Evolutionary conservation across 768 basidiomycete genomes (phyloP).

Genomic region (button mushroom (Agaricus bisporus)): DNA sequence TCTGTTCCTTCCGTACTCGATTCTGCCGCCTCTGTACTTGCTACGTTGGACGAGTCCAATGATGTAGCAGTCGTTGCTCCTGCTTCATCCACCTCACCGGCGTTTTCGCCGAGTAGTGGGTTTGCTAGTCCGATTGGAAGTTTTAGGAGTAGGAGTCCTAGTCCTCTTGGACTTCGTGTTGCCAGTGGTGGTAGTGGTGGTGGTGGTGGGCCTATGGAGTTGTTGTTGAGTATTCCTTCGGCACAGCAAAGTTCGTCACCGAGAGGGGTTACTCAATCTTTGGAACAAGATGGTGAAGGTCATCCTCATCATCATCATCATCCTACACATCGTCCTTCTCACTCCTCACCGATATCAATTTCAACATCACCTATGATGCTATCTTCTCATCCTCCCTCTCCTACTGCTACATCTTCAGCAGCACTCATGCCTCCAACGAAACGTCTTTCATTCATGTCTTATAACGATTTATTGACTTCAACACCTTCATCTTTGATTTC

Average conservation of each 20-base stretch:
- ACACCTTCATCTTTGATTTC: slow-evolving; percentile 69
- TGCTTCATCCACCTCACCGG: slow-evolving; percentile 14
- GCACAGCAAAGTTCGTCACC: no score
- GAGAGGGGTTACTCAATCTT: no score
- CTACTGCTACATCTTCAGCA: slow-evolving; percentile 32
- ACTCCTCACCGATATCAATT: slow-evolving; percentile 13
- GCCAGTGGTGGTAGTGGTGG: slow-evolving; percentile 1
- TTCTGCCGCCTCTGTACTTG: slow-evolving; percentile 70
- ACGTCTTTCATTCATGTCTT: slow-evolving; percentile 85
- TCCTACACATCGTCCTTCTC: slow-evolving; percentile 2
- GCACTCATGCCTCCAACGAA: slow-evolving; percentile 36
- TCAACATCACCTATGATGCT: slow-evolving; percentile 16
- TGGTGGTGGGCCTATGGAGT: slow-evolving; percentile 25
- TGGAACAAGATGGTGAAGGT: background rate
- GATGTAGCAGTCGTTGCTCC: slow-evolving; percentile 64
- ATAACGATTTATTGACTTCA: slow-evolving; percentile 76
- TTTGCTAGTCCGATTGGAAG: slow-evolving; percentile 68
- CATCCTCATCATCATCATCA: background rate
- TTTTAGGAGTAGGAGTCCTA: slow-evolving; percentile 61
- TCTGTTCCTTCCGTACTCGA: slow-evolving; percentile 84
- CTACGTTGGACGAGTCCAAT: slow-evolving; percentile 28
- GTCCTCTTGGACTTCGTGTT: slow-evolving; percentile 36
- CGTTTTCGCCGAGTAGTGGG: slow-evolving; percentile 35
- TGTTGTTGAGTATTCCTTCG: slow-evolving; percentile 47
- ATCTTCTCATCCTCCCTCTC: slow-evolving; percentile 20